These are phyloP conservation scores for Fistulinella prunicolor DNA, from an alignment of 768 basidiomycete genomes.

Conservation along the genomic window DNA sequence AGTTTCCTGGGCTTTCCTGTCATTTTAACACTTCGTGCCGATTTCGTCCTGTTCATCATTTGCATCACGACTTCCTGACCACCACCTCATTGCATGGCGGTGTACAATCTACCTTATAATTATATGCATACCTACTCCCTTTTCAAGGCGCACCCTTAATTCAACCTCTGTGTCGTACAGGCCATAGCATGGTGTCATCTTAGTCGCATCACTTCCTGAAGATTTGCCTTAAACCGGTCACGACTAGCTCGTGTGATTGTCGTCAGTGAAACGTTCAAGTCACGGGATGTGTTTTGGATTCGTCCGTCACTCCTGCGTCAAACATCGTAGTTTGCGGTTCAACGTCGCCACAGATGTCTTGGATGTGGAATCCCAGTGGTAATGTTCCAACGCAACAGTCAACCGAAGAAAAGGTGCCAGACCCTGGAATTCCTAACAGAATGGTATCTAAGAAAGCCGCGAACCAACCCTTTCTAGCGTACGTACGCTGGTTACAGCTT, in stretches of 20 bases:
- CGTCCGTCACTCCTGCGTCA: too few relatives aligned
- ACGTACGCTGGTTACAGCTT: conserved; percentile 30
- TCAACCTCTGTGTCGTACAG: conserved; percentile 13
- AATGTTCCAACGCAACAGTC: conserved; percentile 37
- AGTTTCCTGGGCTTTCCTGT: conserved; percentile 20
- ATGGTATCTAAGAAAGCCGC: conserved; percentile 80
- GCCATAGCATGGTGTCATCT: conserved; percentile 19
- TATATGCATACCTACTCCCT: conserved; percentile 34
- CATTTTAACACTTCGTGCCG: conserved; percentile 26
- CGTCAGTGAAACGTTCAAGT: not conserved
- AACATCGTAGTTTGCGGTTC: not conserved
- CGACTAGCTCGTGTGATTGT: not conserved
- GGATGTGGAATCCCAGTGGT: conserved; percentile 51
- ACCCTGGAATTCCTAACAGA: conserved; percentile 62
- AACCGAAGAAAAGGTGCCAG: conserved; percentile 51
- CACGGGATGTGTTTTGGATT: too few relatives aligned
- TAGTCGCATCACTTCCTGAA: too few relatives aligned
- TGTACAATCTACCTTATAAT: conserved; percentile 37
- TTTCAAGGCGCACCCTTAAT: conserved; percentile 32
- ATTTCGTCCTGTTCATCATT: conserved; percentile 22
- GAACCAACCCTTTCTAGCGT: conserved; percentile 84
- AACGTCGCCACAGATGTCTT: conserved; percentile 49
- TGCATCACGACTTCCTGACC: conserved; percentile 25
- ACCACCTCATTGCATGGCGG: conserved; percentile 23
- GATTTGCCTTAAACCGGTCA: too few relatives aligned